Percentiles rank a stretch among this genome's conserved stretches.
These are phyloP conservation scores for Bathelium albidoporum DNA, from an alignment of 495 filamentous ascomycete genomes.

Conservation along the genomic window DNA sequence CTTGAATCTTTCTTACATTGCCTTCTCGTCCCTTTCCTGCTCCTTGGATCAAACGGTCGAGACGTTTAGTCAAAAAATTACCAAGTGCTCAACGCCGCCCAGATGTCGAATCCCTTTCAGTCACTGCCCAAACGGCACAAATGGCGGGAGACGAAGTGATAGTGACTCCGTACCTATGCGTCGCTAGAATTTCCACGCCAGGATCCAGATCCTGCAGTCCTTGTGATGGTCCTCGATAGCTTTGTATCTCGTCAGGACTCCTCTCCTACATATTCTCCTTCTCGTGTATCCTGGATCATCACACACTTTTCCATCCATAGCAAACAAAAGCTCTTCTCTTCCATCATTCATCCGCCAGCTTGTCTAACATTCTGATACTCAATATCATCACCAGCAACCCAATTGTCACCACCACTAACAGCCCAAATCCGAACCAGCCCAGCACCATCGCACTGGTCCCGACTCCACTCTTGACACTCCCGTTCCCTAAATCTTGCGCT, in stretches of 20 bases:
- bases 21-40: background rate
- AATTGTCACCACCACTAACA: slow-evolving; percentile 88
- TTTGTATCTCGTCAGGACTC: background rate
- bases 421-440: slow-evolving; percentile 90
- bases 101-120: background rate
- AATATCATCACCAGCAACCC: slow-evolving; percentile 92
- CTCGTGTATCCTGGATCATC: background rate
- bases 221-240: background rate
- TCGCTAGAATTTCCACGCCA: background rate
- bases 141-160: background rate
- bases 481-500: slow-evolving; percentile 91
- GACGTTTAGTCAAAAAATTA: background rate
- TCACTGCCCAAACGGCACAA: background rate
- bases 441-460: slow-evolving; percentile 89
- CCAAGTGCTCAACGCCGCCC: background rate
- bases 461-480: slow-evolving; percentile 77
- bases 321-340: slow-evolving; percentile 1
- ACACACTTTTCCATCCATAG: background rate
- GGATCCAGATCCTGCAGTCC: background rate
- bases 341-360: slow-evolving; percentile 29
- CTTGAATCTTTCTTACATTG: background rate
- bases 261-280: background rate
- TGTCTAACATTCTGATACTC: slow-evolving; percentile 63
- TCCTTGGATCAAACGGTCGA: background rate
- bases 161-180: background rate